These are phyloP conservation scores for Dryas drummondii DNA, from an alignment of 306 rosid genomes.

Conservation along the genomic window DNA sequence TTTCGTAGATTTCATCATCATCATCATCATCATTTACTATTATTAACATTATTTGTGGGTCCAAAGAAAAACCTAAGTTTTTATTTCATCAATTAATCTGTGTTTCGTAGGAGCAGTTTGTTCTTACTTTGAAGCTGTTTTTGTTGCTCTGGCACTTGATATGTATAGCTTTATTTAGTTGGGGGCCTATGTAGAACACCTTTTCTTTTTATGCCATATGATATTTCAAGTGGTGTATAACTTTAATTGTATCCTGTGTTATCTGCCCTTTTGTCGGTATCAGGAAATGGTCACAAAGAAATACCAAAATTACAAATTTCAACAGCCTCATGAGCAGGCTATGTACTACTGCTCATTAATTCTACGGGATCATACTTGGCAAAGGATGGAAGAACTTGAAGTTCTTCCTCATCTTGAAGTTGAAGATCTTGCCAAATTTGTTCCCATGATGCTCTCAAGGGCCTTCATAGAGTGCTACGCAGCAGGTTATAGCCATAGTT, in stretches of 20 bases:
- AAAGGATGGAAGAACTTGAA: slow-evolving; percentile 72
- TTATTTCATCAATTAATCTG: neutral
- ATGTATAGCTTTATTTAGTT: neutral
- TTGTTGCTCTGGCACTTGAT: neutral
- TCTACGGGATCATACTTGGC: slow-evolving; percentile 67
- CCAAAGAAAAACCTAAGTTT: neutral
- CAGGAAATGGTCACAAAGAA: slow-evolving; percentile 83
- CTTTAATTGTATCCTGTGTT: neutral
- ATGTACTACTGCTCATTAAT: slow-evolving; percentile 73
- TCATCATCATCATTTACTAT: neutral
- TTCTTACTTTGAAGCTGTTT: neutral
- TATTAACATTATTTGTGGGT: neutral
- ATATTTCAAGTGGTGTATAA: neutral
- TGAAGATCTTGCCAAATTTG: slow-evolving; percentile 80
- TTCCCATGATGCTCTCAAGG: slow-evolving; percentile 80
- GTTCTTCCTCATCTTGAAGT: slow-evolving; percentile 72
- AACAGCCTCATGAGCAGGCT: slow-evolving; percentile 91
- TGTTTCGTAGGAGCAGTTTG: neutral
- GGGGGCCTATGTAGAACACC: neutral
- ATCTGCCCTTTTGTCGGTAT: slow-evolving; percentile 13
- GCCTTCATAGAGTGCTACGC: slow-evolving; percentile 71
- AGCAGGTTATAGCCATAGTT: slow-evolving; percentile 40
- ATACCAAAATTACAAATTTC: slow-evolving; percentile 80
- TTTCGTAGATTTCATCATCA: neutral
- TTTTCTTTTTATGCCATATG: neutral